These are phyloP conservation scores for Bimuria novae-zelandiae DNA, from an alignment of 2,329 filamentous ascomycete genomes.

Conservation along the genomic window DNA sequence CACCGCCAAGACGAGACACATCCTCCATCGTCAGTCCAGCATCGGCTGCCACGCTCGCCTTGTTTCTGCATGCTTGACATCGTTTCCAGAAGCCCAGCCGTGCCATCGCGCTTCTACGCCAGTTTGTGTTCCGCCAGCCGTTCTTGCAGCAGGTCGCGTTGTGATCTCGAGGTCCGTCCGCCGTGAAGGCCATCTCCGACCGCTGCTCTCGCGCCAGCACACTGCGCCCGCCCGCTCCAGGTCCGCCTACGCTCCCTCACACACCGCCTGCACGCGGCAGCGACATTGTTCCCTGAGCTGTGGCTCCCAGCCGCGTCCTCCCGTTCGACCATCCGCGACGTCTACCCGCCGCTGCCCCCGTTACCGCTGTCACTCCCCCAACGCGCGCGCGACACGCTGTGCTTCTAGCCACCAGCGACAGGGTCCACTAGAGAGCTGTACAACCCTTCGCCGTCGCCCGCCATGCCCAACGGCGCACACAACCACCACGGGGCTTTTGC, in stretches of 20 bases:
- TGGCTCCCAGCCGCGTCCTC: background rate
- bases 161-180: constrained; percentile 18
- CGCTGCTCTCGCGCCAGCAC: constrained; percentile 18
- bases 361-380: constrained; percentile 32
- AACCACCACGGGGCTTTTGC: constrained; percentile 38
- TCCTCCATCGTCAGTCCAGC: constrained; percentile 26
- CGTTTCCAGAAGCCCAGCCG: constrained; percentile 25
- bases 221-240: background rate
- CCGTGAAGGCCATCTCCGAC: constrained; percentile 21
- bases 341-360: constrained; percentile 21
- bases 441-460: constrained; percentile 29
- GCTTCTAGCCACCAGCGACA: constrained; percentile 21
- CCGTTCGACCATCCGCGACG: constrained; percentile 13
- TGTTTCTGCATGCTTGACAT: constrained; percentile 34
- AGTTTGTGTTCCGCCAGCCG: constrained; percentile 8
- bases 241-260: constrained; percentile 4
- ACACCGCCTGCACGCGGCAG: background rate
- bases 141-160: constrained; percentile 24
- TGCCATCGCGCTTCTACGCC: constrained; percentile 14
- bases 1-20: constrained; percentile 29
- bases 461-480: constrained; percentile 48
- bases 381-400: constrained; percentile 26
- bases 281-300: background rate
- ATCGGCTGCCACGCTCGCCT: constrained; percentile 20
- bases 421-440: constrained; percentile 27